phyloP scores from a whole-genome alignment of 495 filamentous ascomycete species.

The Hypoxylon rickii region DNA sequence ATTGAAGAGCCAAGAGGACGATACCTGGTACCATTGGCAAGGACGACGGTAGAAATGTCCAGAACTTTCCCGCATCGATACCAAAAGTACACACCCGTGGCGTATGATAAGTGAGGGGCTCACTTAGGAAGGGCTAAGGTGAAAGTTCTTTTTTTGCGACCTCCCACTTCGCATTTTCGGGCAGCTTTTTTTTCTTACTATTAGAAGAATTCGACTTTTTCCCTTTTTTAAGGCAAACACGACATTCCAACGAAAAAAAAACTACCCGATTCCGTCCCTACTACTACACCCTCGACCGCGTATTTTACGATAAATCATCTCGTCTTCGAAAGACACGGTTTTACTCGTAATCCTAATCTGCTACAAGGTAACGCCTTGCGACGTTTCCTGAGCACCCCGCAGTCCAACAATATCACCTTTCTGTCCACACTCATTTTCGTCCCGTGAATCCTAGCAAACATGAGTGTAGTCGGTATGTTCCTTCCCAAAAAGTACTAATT shows the following conservation, averaged over 20 bases:
- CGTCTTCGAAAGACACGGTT: conserved; percentile 4
- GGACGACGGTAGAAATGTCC: conserved; percentile 30
- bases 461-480: conserved; percentile 49
- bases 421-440: conserved; percentile 25
- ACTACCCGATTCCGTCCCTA: conserved; percentile 13
- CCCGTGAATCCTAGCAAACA: conserved; percentile 41
- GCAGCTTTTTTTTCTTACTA: conserved; percentile 36
- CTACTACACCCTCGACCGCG: neutral
- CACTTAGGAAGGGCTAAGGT: conserved; percentile 26
- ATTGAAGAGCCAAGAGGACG: conserved; percentile 2
- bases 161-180: conserved; percentile 38
- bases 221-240: conserved; percentile 21
- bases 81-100: too few species aligned
- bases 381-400: conserved; percentile 30
- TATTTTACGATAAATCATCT: conserved; percentile 10
- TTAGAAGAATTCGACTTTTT: conserved; percentile 16
- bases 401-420: conserved; percentile 29
- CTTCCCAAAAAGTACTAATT: too few species aligned
- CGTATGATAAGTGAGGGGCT: conserved; percentile 29
- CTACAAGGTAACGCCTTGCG: conserved; percentile 22
- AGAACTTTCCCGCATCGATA: conserved; percentile 24
- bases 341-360: conserved; percentile 20
- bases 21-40: conserved; percentile 10
- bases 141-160: conserved; percentile 26
- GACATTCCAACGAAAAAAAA: conserved; percentile 19